Percentiles rank a stretch among this genome's conserved stretches.
Evolutionary conservation across 2,329 filamentous ascomycete genomes (phyloP).

Genomic region (Akanthomyces dipterigenus): DNA sequence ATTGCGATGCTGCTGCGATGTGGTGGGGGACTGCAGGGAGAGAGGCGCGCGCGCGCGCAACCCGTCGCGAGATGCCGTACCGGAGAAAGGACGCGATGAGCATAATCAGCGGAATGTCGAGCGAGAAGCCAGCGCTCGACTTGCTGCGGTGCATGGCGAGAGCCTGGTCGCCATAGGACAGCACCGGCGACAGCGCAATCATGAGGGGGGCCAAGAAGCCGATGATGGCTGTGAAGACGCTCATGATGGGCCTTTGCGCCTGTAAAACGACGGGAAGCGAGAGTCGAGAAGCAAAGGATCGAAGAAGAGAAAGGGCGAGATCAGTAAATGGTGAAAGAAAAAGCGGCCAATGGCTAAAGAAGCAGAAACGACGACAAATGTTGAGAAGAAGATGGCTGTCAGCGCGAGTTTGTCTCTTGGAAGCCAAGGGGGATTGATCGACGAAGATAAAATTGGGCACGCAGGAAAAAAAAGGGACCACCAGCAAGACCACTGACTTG

Average conservation of each 20-base stretch:
- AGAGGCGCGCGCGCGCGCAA: background rate
- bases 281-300: background rate
- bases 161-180: constrained; percentile 61
- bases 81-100: constrained; percentile 60
- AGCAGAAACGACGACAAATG: background rate
- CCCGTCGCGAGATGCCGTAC: constrained; percentile 29
- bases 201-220: constrained; percentile 56
- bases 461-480: background rate
- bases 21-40: background rate
- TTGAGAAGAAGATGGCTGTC: background rate
- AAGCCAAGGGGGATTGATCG: constrained; percentile 3
- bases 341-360: background rate
- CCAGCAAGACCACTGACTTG: background rate
- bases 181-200: constrained; percentile 55
- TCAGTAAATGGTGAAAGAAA: background rate
- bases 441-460: background rate
- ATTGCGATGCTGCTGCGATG: background rate
- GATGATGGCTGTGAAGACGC: constrained; percentile 41
- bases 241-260: constrained; percentile 17
- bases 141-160: constrained; percentile 57
- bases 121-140: constrained; percentile 61
- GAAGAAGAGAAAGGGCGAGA: background rate
- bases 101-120: constrained; percentile 68
- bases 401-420: background rate
- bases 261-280: background rate